Evolutionary conservation across 495 filamentous ascomycete species (phyloP).

Genomic region (Trichoderma erinaceum): DNA sequence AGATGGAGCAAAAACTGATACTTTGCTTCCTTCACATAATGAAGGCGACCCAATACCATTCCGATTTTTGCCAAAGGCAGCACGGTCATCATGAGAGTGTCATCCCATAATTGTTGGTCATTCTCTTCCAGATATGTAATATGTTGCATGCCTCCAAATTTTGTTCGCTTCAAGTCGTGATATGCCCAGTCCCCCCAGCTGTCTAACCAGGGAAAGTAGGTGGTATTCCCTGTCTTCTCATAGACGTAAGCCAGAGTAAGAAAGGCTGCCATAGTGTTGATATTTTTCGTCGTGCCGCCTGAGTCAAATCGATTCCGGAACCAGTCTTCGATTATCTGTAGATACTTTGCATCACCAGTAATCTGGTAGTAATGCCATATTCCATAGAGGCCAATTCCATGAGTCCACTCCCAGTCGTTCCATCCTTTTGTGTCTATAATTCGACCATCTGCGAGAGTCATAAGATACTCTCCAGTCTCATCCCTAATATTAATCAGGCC

Average conservation of each 20-base stretch:
- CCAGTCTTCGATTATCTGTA: constrained; percentile 61
- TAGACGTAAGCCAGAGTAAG: constrained; percentile 66
- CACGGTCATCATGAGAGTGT: constrained; percentile 77
- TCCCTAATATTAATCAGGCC: constrained; percentile 67
- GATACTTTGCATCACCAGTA: constrained; percentile 45
- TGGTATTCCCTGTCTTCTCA: constrained; percentile 54
- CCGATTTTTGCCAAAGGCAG: constrained; percentile 72
- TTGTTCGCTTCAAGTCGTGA: constrained; percentile 61
- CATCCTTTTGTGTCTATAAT: constrained; percentile 75
- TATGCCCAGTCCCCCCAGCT: constrained; percentile 73
- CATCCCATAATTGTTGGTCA: constrained; percentile 67
- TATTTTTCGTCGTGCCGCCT: constrained; percentile 70
- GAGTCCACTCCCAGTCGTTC: constrained; percentile 77
- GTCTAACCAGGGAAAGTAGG: constrained; percentile 64
- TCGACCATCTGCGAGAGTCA: constrained; percentile 59
- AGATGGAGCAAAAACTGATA: constrained; percentile 65
- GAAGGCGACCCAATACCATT: constrained; percentile 52
- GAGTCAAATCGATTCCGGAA: constrained; percentile 57
- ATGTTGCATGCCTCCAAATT: constrained; percentile 68
- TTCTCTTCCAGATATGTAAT: constrained; percentile 60
- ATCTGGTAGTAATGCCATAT: constrained; percentile 69
- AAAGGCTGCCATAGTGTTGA: constrained; percentile 73
- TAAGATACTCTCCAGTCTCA: constrained; percentile 59
- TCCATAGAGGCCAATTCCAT: constrained; percentile 71
- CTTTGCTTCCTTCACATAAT: constrained; percentile 69